Evolutionary conservation across 768 basidiomycete species (phyloP).

Genomic region (Infundibulicybe gibba): DNA sequence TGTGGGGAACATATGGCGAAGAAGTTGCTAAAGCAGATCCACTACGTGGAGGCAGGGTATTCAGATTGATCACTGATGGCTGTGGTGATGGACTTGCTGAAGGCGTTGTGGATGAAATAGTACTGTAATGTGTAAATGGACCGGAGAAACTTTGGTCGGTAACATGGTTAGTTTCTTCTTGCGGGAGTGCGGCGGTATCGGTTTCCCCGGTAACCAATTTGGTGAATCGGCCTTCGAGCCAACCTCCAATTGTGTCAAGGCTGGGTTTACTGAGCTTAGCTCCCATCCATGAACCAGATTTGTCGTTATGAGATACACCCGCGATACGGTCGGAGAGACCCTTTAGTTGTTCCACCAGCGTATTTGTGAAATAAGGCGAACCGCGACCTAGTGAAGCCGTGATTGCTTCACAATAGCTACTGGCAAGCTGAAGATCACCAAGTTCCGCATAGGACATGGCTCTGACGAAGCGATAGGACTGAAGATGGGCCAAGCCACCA

Average conservation of each 20-base stretch:
- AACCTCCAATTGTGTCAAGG: conserved; percentile 86
- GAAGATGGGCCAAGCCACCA: conserved; percentile 77
- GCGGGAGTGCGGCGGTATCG: conserved; percentile 43
- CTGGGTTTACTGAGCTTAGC: conserved; percentile 89
- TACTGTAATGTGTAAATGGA: conserved; percentile 90
- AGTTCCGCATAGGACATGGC: conserved; percentile 77
- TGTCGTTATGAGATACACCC: conserved; percentile 70
- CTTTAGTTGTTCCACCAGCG: conserved; percentile 71
- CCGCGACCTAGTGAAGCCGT: conserved; percentile 56
- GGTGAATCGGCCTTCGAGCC: conserved; percentile 89
- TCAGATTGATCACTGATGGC: conserved; percentile 42
- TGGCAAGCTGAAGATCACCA: conserved; percentile 75
- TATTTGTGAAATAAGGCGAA: conserved; percentile 64
- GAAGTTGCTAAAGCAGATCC: conserved; percentile 70
- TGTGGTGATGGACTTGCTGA: conserved; percentile 79
- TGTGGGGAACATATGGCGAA: conserved; percentile 34
- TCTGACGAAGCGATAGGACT: conserved; percentile 82
- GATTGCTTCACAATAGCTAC: conserved; percentile 93
- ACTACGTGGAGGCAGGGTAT: conserved; percentile 48
- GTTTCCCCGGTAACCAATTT: conserved; percentile 93
- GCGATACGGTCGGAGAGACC: conserved; percentile 76
- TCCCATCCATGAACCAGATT: conserved; percentile 80
- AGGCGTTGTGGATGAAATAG: conserved; percentile 78
- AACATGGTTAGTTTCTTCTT: conserved; percentile 29
- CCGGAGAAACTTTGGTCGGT: conserved; percentile 52